Conservation (phyloP, 805 yeast genomes). For the Ogataea saltuana region DNA sequence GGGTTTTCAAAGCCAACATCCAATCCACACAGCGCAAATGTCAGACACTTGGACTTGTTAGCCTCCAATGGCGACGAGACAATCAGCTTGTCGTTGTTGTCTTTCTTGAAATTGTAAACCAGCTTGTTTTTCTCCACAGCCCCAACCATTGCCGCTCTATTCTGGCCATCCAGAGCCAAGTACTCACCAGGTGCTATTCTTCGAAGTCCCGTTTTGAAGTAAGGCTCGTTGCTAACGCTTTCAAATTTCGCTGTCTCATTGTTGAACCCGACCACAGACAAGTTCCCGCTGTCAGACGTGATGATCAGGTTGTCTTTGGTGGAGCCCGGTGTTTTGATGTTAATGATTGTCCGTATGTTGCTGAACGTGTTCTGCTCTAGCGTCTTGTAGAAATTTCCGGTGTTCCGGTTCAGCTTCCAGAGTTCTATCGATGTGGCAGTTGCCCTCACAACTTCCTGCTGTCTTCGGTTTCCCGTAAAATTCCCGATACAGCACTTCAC, state of each 20-base stretch:
- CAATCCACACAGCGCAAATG: constrained; percentile 56
- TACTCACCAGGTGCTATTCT: constrained; percentile 75
- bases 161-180: constrained; percentile 66
- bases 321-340: constrained; percentile 54
- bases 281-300: constrained; percentile 78
- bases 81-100: constrained; percentile 44
- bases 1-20: constrained; percentile 86
- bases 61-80: constrained; percentile 79
- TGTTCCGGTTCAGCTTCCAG: constrained; percentile 50
- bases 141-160: constrained; percentile 66
- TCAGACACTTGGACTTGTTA: constrained; percentile 48
- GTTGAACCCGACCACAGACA: constrained; percentile 47
- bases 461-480: constrained; percentile 54
- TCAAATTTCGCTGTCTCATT: constrained; percentile 36
- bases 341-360: constrained; percentile 51
- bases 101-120: constrained; percentile 62
- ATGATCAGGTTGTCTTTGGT: constrained; percentile 59
- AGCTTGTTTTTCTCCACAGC: constrained; percentile 75
- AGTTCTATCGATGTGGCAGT: constrained; percentile 56
- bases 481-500: constrained; percentile 63
- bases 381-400: constrained; percentile 53
- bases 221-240: constrained; percentile 59
- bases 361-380: constrained; percentile 54
- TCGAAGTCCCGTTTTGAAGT: constrained; percentile 71
- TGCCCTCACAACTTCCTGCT: constrained; percentile 65